These are phyloP conservation scores for Bruguiera gymnorhiza DNA, from an alignment of 345 rosid species.

Conservation along the genomic window DNA sequence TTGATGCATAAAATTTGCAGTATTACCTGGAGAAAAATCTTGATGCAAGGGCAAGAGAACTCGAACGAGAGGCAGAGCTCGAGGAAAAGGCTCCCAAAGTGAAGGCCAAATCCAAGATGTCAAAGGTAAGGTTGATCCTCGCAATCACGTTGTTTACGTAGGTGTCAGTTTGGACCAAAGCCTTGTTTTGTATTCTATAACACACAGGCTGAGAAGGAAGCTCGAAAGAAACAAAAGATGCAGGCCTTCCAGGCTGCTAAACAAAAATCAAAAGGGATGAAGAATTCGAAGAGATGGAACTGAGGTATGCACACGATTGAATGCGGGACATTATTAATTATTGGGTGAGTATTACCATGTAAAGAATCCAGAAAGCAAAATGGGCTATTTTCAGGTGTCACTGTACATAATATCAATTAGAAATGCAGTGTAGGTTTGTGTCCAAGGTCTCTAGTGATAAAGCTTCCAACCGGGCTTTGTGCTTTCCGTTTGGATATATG, in stretches of 20 bases:
- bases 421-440: no score
- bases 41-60: slow-evolving; percentile 69
- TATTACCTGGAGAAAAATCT: slow-evolving; percentile 93
- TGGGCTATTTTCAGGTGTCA: neutral
- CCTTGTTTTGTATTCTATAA: neutral
- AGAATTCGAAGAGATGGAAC: slow-evolving; percentile 98
- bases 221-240: slow-evolving; percentile 85
- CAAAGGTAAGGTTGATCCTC: slow-evolving; percentile 44
- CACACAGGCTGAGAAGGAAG: slow-evolving; percentile 85
- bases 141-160: neutral
- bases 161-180: neutral
- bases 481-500: no score
- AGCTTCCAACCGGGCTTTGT: no score
- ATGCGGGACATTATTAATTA: neutral
- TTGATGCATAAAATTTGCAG: slow-evolving; percentile 33
- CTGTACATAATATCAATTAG: no score
- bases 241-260: slow-evolving; percentile 88
- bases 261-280: slow-evolving; percentile 72
- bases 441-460: no score
- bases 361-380: slow-evolving; percentile 8
- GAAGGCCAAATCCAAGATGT: slow-evolving; percentile 96
- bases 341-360: slow-evolving; percentile 17
- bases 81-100: slow-evolving; percentile 89
- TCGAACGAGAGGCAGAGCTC: slow-evolving; percentile 80
- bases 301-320: slow-evolving; percentile 23